phyloP scores from a whole-genome alignment of 306 rosid species.

The Astragalus glycyphyllos region DNA sequence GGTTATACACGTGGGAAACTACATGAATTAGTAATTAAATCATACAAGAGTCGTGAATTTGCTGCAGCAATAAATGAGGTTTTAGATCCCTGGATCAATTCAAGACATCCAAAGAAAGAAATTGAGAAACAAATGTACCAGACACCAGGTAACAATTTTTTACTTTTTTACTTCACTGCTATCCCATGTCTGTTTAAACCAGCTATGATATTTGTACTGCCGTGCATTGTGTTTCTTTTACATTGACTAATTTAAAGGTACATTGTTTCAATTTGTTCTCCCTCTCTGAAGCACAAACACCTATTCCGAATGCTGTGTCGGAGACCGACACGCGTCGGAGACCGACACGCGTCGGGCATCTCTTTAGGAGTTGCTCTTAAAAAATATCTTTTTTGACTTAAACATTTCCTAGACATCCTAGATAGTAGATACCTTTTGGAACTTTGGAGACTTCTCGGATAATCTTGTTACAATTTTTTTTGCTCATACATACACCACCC shows the following conservation, averaged over 20 bases:
- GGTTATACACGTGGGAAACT: constrained; percentile 94
- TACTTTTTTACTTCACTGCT: neutral
- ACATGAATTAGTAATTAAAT: constrained; percentile 91
- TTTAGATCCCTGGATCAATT: constrained; percentile 96
- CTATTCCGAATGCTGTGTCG: no score
- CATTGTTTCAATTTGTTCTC: neutral
- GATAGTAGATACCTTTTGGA: no score
- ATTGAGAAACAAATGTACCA: constrained; percentile 73
- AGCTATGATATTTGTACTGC: constrained; percentile 18
- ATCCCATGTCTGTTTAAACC: constrained; percentile 7
- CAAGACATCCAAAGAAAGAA: constrained; percentile 94
- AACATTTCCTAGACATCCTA: no score
- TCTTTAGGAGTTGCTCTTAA: no score
- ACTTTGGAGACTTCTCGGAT: neutral
- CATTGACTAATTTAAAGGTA: neutral
- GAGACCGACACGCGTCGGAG: no score
- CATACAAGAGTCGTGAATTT: constrained; percentile 93
- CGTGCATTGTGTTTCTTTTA: constrained; percentile 1
- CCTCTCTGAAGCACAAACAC: neutral
- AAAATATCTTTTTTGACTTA: no score
- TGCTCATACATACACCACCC: neutral
- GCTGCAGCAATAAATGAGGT: constrained; percentile 94
- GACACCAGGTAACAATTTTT: constrained; percentile 71
- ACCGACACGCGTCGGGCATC: no score
- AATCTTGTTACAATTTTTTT: neutral